These are phyloP conservation scores for Debaryomycetaceae sp. DNA, from an alignment of 1,139 yeast species.

Conservation along the genomic window DNA sequence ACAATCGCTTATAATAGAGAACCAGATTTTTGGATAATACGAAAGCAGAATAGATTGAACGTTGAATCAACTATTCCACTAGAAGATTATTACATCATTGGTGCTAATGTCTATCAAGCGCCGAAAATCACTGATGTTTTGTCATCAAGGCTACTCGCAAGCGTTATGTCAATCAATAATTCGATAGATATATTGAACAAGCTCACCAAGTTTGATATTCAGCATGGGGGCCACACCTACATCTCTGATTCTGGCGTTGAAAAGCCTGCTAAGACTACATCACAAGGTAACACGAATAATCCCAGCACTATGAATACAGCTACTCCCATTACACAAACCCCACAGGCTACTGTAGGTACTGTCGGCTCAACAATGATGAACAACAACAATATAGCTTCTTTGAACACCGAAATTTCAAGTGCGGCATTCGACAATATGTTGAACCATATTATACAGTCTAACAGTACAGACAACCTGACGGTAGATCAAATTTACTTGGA, in stretches of 20 bases:
- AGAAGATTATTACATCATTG: slow-evolving; percentile 78
- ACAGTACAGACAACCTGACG: slow-evolving; percentile 7
- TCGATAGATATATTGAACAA: slow-evolving; percentile 32
- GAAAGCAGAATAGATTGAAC: slow-evolving; percentile 69
- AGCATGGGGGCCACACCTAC: slow-evolving; percentile 38
- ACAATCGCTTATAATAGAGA: slow-evolving; percentile 71
- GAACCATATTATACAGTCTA: slow-evolving; percentile 21
- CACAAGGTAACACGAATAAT: slow-evolving; percentile 7
- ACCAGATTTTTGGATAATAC: slow-evolving; percentile 88
- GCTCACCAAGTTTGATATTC: slow-evolving; percentile 32
- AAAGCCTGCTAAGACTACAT: slow-evolving; percentile 1
- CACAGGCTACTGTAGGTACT: slow-evolving; percentile 18
- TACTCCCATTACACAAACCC: slow-evolving; percentile 21
- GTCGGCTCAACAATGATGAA: slow-evolving; percentile 13
- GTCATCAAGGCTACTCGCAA: slow-evolving; percentile 35
- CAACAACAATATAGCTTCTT: slow-evolving; percentile 5
- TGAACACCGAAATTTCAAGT: slow-evolving; percentile 23
- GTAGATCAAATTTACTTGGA: slow-evolving; percentile 29
- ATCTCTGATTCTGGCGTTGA: slow-evolving; percentile 4
- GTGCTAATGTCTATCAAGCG: slow-evolving; percentile 91
- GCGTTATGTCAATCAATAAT: slow-evolving; percentile 34
- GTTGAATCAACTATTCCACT: slow-evolving; percentile 46
- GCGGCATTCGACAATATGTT: slow-evolving; percentile 31
- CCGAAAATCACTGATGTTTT: slow-evolving; percentile 52
- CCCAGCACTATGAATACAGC: slow-evolving; percentile 8